phyloP scores from a whole-genome alignment of 2,329 filamentous ascomycete genomes.

The Penicillium sp. region DNA sequence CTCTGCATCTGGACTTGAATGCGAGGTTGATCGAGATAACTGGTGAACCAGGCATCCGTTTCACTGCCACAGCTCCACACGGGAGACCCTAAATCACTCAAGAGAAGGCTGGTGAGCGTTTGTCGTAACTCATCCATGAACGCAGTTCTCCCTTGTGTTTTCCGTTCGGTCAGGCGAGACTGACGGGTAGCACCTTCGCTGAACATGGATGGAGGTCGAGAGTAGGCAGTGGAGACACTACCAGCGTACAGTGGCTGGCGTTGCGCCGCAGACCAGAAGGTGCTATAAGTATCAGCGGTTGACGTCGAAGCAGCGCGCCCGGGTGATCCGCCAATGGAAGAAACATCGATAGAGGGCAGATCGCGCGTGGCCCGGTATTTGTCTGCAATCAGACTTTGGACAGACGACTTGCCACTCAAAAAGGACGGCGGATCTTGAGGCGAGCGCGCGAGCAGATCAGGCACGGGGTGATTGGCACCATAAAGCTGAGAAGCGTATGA shows the following conservation, averaged over 20 bases:
- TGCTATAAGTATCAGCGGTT: constrained; percentile 73
- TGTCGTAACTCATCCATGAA: constrained; percentile 79
- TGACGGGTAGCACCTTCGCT: constrained; percentile 42
- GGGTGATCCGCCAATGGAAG: constrained; percentile 62
- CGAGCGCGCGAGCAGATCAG: constrained; percentile 37
- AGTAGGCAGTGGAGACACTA: constrained; percentile 61
- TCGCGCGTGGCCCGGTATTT: constrained; percentile 64
- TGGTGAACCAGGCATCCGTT: constrained; percentile 82
- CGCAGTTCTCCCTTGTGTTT: constrained; percentile 69
- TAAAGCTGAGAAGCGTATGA: constrained; percentile 34
- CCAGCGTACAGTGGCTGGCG: constrained; percentile 67
- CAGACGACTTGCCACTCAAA: constrained; percentile 62
- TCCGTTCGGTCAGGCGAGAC: constrained; percentile 41
- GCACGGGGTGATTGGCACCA: constrained; percentile 33
- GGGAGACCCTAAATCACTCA: constrained; percentile 86
- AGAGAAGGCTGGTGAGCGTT: constrained; percentile 76
- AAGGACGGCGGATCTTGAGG: constrained; percentile 43
- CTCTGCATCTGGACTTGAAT: constrained; percentile 46
- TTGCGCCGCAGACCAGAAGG: constrained; percentile 89
- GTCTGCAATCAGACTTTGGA: constrained; percentile 71
- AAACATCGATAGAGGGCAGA: constrained; percentile 64
- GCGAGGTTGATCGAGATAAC: constrained; percentile 55
- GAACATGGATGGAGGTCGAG: constrained; percentile 48
- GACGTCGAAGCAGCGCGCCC: constrained; percentile 68
- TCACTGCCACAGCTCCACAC: constrained; percentile 90